Conservation (phyloP, 768 basidiomycete genomes). For the Pulveroboletus sp. region DNA sequence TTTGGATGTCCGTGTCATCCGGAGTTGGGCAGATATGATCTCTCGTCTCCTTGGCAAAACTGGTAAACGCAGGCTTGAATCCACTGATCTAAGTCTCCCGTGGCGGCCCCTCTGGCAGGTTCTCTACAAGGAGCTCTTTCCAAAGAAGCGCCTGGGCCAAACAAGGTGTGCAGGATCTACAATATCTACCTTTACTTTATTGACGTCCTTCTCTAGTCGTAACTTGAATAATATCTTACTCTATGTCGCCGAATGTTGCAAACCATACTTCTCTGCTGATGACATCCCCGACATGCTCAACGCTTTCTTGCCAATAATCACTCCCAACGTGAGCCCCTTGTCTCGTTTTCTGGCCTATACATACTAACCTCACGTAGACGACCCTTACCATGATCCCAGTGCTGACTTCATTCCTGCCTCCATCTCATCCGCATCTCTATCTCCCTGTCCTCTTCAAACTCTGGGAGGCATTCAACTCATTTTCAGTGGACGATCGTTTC, state of each 20-base stretch:
- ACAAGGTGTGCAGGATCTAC: slow-evolving; percentile 43
- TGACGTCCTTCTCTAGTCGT: slow-evolving; percentile 36
- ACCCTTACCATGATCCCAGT: slow-evolving; percentile 69
- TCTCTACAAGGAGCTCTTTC: slow-evolving; percentile 71
- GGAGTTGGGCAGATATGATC: slow-evolving; percentile 77
- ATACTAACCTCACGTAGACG: slow-evolving; percentile 39
- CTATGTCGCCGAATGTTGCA: slow-evolving; percentile 69
- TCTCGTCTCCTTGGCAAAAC: slow-evolving; percentile 65
- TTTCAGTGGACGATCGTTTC: slow-evolving; percentile 67
- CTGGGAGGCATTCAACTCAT: slow-evolving; percentile 78
- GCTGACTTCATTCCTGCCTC: slow-evolving; percentile 74
- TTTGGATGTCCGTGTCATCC: slow-evolving; percentile 63
- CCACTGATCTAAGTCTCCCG: slow-evolving; percentile 59
- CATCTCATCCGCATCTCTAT: slow-evolving; percentile 59
- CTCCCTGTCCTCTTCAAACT: slow-evolving; percentile 67
- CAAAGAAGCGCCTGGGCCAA: slow-evolving; percentile 59
- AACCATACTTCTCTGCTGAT: slow-evolving; percentile 58
- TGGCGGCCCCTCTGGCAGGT: slow-evolving; percentile 77
- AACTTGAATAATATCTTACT: slow-evolving; percentile 68
- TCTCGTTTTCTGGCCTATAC: neutral
- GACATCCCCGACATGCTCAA: slow-evolving; percentile 70
- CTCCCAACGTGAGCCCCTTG: slow-evolving; percentile 53
- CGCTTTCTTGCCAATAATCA: slow-evolving; percentile 65
- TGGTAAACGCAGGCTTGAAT: slow-evolving; percentile 65
- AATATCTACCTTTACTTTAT: neutral